Base-by-base conservation (phyloP, 2,329 filamentous ascomycete genomes). In the Botrytis byssoidea region DNA sequence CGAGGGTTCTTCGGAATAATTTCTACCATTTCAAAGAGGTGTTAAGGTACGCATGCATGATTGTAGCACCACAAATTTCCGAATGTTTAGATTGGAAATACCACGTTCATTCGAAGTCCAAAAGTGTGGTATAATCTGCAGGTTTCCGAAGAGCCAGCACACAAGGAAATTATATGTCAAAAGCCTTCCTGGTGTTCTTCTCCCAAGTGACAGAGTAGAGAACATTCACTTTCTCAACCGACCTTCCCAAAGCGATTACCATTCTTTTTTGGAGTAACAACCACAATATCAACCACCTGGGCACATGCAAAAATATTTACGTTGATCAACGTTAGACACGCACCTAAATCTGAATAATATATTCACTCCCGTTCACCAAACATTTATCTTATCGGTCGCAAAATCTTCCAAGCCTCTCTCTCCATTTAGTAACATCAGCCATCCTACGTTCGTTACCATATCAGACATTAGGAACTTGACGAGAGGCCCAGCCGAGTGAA, bases 141-240 rank as follows among this genome's bases (percentile, higher is more conserved):
- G 40, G 29, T 67, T 68, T 70, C 69, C 74, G 73, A 57, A 46
- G 22, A 69, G 71, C 73, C 73, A 74, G 29, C 70, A 71, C 72
- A 73, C 63, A 20, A 61, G 57, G 35, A 29, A 71, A 37, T 71
- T 20, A 70, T 51, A 42, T 59, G 32, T 59, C 22, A 51, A 25
- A 40, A 69, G n/a, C 32, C 40, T 25, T 48, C 25, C 60, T 18
- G 25, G 65, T 60, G 4, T 68, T 57, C 25, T 22, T 18, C 40
- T 59, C 51, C 55, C 42, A 61, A 37, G 63, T 72, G 55, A 20
- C 40, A 61, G 51, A 48, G 55, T 37, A 60, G 40, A 68, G 25
- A 68, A 46, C n/a, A 59, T 70, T 59, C 67, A 70, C 51, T 70
- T 44, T 44, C 7, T 57, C 18, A 57, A 44, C 67, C 37, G 51